A percentile compares a stretch with the other conserved stretches of the same genome.
Evolutionary conservation across 2,329 filamentous ascomycete genomes (phyloP).

Genomic region (Trichoderma guizhouense): DNA sequence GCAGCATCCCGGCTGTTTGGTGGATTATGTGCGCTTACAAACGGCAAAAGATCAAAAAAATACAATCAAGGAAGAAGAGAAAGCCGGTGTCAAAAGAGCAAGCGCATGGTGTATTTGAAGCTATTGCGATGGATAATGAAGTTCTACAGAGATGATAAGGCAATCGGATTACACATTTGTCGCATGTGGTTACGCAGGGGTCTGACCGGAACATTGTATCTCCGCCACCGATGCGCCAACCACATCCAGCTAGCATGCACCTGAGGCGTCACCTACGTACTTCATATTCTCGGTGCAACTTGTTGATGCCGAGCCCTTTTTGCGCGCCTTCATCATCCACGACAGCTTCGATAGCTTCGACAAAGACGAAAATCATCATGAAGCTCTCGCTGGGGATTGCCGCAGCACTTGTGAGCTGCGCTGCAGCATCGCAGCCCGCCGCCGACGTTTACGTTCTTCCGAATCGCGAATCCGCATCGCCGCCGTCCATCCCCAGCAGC

Average conservation of each 20-base stretch:
- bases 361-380: slow-evolving; percentile 36
- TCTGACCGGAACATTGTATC: slow-evolving; percentile 31
- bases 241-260: slow-evolving; percentile 4
- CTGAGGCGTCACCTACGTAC: slow-evolving; percentile 12
- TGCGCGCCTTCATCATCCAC: slow-evolving; percentile 26
- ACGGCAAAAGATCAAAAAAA: background rate
- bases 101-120: background rate
- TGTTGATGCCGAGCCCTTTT: slow-evolving; percentile 30
- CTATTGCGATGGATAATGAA: background rate
- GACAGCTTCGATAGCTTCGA: slow-evolving; percentile 35
- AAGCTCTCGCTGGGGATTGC: slow-evolving; percentile 42
- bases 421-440: slow-evolving; percentile 37
- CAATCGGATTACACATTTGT: slow-evolving; percentile 12
- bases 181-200: slow-evolving; percentile 3
- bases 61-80: background rate
- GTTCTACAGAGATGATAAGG: slow-evolving; percentile 3
- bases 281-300: slow-evolving; percentile 22
- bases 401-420: slow-evolving; percentile 38
- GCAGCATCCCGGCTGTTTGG: slow-evolving; percentile 21
- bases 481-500: slow-evolving; percentile 48
- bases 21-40: background rate
- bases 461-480: slow-evolving; percentile 27
- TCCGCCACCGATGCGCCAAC: slow-evolving; percentile 30
- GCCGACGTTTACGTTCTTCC: slow-evolving; percentile 56
- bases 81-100: background rate